Conservation (phyloP, 192 early-diverging fungal species). For the Gigaspora rosea region DNA sequence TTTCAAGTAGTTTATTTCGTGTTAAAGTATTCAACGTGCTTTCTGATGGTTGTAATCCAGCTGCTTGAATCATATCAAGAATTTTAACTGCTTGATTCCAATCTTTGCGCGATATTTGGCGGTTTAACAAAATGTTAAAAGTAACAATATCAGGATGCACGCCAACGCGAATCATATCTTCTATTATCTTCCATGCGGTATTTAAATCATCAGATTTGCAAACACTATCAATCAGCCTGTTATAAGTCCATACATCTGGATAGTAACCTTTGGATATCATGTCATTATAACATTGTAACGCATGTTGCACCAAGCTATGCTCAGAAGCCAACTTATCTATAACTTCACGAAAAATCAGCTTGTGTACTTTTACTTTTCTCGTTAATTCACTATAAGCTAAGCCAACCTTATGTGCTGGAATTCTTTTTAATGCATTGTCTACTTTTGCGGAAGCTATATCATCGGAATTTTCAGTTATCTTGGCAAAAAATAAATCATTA, state of each 20-base stretch:
- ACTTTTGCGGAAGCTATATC: background rate
- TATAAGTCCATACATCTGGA: conserved; percentile 15
- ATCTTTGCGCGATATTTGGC: background rate
- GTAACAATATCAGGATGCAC: background rate
- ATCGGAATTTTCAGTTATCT: background rate
- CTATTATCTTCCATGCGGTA: conserved; percentile 12
- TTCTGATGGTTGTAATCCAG: background rate
- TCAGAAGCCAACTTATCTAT: background rate
- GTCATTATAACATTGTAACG: background rate
- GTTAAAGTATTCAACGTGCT: background rate
- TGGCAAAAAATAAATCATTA: background rate
- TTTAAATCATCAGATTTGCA: background rate
- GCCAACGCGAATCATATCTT: background rate
- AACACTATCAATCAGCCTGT: background rate
- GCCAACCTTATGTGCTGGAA: background rate
- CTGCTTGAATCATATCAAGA: background rate
- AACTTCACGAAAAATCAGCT: background rate
- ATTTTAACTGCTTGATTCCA: background rate
- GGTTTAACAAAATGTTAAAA: background rate
- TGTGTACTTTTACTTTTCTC: background rate
- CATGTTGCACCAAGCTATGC: background rate
- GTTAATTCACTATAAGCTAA: background rate
- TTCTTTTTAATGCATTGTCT: background rate
- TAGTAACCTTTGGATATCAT: background rate
- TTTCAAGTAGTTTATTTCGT: background rate